Percentiles rank a stretch among this genome's conserved stretches.
Conservation (phyloP, 176 grass and related monocot genomes). For the Avena sativa region DNA sequence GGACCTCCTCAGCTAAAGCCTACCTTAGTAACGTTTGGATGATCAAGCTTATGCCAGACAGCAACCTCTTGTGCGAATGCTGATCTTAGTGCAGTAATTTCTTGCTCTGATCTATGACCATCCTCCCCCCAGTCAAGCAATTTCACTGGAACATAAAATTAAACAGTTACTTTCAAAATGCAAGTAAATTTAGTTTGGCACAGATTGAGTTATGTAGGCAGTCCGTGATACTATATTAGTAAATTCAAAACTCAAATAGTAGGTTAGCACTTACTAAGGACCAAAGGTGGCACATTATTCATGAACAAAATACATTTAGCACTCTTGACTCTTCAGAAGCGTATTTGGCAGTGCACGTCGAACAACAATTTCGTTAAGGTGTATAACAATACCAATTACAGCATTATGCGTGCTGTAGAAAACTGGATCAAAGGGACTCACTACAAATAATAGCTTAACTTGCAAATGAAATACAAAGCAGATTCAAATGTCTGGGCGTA, state of each 20-base stretch:
- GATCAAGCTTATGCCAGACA: conserved; percentile 98
- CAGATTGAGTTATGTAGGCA: neutral
- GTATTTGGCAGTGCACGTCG: neutral
- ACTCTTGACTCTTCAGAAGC: neutral
- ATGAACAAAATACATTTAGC: neutral
- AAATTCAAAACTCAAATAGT: conserved; percentile 23
- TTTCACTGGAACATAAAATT: conserved; percentile 72
- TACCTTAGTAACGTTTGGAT: conserved; percentile 98
- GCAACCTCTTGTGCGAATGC: conserved; percentile 92
- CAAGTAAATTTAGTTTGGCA: neutral
- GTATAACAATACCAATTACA: neutral
- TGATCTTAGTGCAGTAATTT: conserved; percentile 76
- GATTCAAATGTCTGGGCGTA: conserved; percentile 8
- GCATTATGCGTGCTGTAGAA: conserved; percentile 18
- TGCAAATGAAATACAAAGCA: conserved; percentile 11
- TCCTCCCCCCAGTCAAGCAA: conserved; percentile 99
- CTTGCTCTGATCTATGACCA: conserved; percentile 82
- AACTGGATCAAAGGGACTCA: conserved; percentile 3
- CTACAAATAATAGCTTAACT: conserved; percentile 13
- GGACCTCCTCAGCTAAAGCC: neutral
- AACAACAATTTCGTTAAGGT: conserved; percentile 3
- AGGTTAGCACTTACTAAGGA: neutral
- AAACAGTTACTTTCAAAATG: conserved; percentile 18
- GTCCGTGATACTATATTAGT: conserved; percentile 7
- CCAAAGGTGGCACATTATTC: conserved; percentile 27